phyloP scores from a whole-genome alignment of 225 moss, liverwort and hornwort genomes.

The Pseudisothecium myosuroides region DNA sequence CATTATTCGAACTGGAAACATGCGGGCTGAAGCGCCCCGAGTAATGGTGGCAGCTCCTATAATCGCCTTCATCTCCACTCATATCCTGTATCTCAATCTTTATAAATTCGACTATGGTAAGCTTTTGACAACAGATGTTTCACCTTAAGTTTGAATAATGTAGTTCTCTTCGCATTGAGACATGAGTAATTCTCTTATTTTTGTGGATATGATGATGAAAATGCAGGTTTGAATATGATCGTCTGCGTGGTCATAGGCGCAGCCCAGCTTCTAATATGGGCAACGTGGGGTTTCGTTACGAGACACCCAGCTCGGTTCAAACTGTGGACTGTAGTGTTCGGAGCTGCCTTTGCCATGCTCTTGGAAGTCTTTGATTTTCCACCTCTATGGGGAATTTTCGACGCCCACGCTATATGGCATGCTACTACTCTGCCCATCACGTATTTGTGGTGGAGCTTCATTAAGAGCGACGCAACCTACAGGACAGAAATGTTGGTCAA shows the following conservation, averaged over 20 bases:
- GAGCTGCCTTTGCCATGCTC: slow-evolving; percentile 81
- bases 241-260: slow-evolving; percentile 69
- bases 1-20: slow-evolving; percentile 63
- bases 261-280: slow-evolving; percentile 72
- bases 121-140: background rate
- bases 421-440: slow-evolving; percentile 84
- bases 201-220: background rate
- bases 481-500: slow-evolving; percentile 44
- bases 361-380: slow-evolving; percentile 94
- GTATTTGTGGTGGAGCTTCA: slow-evolving; percentile 88
- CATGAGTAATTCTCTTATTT: background rate
- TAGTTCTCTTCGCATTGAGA: background rate
- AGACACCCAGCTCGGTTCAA: slow-evolving; percentile 76
- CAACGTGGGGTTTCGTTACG: slow-evolving; percentile 59
- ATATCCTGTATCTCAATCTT: slow-evolving; percentile 90
- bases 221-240: slow-evolving; percentile 84
- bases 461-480: slow-evolving; percentile 72
- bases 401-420: slow-evolving; percentile 97
- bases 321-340: slow-evolving; percentile 68
- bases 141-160: background rate
- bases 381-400: slow-evolving; percentile 73
- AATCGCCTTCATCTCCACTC: slow-evolving; percentile 79
- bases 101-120: slow-evolving; percentile 89
- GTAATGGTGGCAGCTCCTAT: slow-evolving; percentile 94
- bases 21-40: slow-evolving; percentile 70